Conservation (phyloP, 495 filamentous ascomycete species). For the Aeminium ludgeri region DNA sequence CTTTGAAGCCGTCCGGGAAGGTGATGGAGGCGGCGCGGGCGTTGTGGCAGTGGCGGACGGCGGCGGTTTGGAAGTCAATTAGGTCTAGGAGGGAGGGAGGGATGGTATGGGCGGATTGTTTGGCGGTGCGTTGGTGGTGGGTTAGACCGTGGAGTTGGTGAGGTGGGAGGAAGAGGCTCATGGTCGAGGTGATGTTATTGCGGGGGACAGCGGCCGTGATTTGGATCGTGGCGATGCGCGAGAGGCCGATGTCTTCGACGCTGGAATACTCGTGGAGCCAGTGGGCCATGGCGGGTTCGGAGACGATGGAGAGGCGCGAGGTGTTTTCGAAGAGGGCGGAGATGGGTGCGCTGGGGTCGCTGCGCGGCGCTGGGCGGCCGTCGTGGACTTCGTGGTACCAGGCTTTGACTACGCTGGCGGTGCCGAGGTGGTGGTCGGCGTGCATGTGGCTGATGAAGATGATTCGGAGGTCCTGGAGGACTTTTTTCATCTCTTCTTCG, state of each 20-base stretch:
- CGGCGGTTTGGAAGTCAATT: conserved; percentile 36
- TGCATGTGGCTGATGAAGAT: conserved; percentile 94
- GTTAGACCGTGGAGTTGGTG: background rate
- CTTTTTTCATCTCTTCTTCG: conserved; percentile 40
- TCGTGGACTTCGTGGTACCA: conserved; percentile 42
- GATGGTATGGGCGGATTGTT: background rate
- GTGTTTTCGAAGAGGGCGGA: conserved; percentile 26
- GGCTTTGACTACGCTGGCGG: conserved; percentile 55
- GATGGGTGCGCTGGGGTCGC: background rate
- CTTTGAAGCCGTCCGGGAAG: conserved; percentile 54
- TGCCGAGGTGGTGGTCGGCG: conserved; percentile 91
- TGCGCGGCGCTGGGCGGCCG: conserved; percentile 7
- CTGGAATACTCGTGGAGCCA: conserved; percentile 63
- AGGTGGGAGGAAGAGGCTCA: conserved; percentile 14
- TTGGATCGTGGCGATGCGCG: conserved; percentile 35
- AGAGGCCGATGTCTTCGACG: conserved; percentile 62
- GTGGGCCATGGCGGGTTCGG: conserved; percentile 44
- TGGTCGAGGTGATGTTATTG: background rate
- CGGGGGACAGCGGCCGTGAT: conserved; percentile 10
- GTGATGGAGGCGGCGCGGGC: conserved; percentile 60
- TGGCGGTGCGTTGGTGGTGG: background rate
- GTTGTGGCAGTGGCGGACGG: conserved; percentile 62
- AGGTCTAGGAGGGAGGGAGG: conserved; percentile 25
- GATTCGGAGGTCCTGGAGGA: conserved; percentile 60
- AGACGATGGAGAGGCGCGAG: conserved; percentile 39